A percentile compares a stretch with the other conserved stretches of the same genome.
Evolutionary conservation across 2,329 filamentous ascomycete species (phyloP).

Genomic region (Diaporthe ampelina): DNA sequence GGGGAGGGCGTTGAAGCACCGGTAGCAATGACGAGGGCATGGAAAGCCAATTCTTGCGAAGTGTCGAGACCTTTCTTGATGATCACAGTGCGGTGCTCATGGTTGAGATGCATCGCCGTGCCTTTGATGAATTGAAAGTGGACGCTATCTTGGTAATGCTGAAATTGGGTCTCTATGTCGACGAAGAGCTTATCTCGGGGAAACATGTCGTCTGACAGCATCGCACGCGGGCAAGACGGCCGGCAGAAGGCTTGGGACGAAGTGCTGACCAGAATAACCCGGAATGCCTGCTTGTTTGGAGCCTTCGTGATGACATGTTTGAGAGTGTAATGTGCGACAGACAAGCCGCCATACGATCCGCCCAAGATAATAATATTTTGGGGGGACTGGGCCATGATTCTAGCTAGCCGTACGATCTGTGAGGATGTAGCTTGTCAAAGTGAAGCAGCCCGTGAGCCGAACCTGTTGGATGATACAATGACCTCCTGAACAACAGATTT

Average conservation of each 20-base stretch:
- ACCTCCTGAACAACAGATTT: background rate
- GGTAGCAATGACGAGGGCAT: slow-evolving; percentile 64
- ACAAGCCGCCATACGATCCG: slow-evolving; percentile 65
- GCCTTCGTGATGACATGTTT: slow-evolving; percentile 63
- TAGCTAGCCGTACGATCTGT: background rate
- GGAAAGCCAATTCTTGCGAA: slow-evolving; percentile 50
- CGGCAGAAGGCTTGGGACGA: slow-evolving; percentile 58
- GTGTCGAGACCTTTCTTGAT: slow-evolving; percentile 42
- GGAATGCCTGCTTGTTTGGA: slow-evolving; percentile 53
- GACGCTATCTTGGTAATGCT: slow-evolving; percentile 51
- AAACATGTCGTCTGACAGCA: slow-evolving; percentile 61
- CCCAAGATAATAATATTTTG: slow-evolving; percentile 66
- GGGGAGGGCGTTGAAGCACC: slow-evolving; percentile 61
- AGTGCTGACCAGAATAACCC: slow-evolving; percentile 59
- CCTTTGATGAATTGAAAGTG: slow-evolving; percentile 60
- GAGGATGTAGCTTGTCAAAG: background rate
- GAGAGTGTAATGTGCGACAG: slow-evolving; percentile 66
- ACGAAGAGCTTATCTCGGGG: slow-evolving; percentile 60
- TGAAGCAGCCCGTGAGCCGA: background rate
- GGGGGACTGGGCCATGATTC: background rate
- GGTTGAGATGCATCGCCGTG: slow-evolving; percentile 53
- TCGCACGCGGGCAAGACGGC: slow-evolving; percentile 59
- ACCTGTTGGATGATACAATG: background rate
- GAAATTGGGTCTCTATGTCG: slow-evolving; percentile 54
- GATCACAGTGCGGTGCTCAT: slow-evolving; percentile 50